phyloP scores from a whole-genome alignment of 2,329 filamentous ascomycete genomes.

The Alternaria gansuensis region DNA sequence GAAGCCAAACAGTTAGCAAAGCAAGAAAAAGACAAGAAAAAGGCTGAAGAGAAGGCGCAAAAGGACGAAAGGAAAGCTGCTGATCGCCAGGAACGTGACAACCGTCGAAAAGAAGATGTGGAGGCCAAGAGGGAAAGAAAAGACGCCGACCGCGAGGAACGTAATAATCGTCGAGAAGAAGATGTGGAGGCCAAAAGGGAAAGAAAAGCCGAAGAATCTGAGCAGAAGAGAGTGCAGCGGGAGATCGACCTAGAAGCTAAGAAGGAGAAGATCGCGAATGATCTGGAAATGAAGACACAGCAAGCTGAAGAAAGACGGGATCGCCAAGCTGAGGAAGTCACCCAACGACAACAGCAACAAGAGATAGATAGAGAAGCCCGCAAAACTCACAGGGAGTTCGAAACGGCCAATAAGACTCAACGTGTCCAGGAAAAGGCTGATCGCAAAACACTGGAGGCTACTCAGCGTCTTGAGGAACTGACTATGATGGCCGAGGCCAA shows the following conservation, averaged over 20 bases:
- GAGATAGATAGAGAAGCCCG: slow-evolving; percentile 3
- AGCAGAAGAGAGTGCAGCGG: background rate
- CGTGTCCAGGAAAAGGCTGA: background rate
- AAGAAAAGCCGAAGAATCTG: background rate
- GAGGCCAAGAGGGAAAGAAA: background rate
- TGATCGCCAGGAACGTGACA: background rate
- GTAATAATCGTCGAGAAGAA: background rate
- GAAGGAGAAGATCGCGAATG: background rate
- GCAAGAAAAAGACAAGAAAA: background rate
- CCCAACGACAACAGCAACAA: slow-evolving; percentile 3
- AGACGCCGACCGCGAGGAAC: background rate
- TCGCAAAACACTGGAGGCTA: background rate
- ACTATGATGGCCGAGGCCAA: background rate
- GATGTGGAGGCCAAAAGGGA: background rate
- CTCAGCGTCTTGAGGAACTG: background rate
- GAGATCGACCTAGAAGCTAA: background rate
- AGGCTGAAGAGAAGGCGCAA: background rate
- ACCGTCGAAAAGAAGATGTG: background rate
- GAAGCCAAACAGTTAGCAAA: background rate
- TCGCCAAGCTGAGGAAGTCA: background rate
- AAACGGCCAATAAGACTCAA: background rate
- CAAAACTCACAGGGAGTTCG: background rate
- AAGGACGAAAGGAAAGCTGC: background rate
- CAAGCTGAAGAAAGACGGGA: background rate
- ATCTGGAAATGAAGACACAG: background rate